Evolutionary conservation across 2,329 filamentous ascomycete genomes (phyloP).

Genomic region (Aureobasidium melanogenum): DNA sequence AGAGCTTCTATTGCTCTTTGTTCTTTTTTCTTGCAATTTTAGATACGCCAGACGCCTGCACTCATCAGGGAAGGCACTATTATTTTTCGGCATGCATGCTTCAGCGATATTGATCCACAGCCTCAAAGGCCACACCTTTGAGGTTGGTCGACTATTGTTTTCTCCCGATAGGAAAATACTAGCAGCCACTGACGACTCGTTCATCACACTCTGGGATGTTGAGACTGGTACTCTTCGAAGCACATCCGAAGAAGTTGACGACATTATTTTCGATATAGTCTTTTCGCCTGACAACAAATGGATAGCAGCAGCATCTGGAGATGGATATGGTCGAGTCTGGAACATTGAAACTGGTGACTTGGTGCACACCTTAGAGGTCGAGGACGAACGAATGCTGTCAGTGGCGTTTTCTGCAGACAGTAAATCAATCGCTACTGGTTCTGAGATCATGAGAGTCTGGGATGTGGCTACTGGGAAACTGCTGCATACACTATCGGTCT

Average conservation of each 20-base stretch:
- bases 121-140: neutral
- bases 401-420: neutral
- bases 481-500: neutral
- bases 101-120: neutral
- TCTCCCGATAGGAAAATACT: neutral
- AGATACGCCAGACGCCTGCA: too few species aligned
- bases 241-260: neutral
- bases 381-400: neutral
- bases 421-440: neutral
- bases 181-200: neutral
- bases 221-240: neutral
- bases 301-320: neutral
- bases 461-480: neutral
- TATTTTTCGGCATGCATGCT: neutral
- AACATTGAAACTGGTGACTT: neutral
- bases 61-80: neutral
- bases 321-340: neutral
- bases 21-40: too few species aligned
- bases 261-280: neutral
- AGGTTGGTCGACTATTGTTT: neutral
- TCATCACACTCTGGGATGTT: neutral
- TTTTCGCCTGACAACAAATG: neutral
- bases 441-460: neutral
- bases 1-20: too few species aligned
- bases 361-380: neutral